Evolutionary conservation across 106 monocot species (phyloP).

Genomic region (Dioscorea dumetorum): DNA sequence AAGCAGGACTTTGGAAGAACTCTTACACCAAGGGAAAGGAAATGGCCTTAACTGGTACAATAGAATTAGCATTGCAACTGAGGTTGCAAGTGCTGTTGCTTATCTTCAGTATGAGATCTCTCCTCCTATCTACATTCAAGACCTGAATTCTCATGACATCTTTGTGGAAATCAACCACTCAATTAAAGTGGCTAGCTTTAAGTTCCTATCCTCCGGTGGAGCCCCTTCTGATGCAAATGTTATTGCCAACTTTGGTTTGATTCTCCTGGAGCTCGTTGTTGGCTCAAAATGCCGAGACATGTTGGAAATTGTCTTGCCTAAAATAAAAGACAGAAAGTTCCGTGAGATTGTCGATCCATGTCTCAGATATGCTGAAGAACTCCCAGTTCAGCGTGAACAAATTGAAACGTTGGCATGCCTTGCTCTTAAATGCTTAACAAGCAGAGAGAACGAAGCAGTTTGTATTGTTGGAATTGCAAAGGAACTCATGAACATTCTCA

Average conservation of each 20-base stretch:
- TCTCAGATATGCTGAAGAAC: constrained; percentile 32
- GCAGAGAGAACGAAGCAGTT: constrained; percentile 5
- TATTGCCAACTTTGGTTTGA: constrained; percentile 46
- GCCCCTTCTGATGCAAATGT: constrained; percentile 25
- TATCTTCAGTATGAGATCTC: constrained; percentile 47
- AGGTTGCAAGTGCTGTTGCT: constrained; percentile 57
- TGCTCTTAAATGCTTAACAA: constrained; percentile 42
- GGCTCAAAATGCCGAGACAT: constrained; percentile 31
- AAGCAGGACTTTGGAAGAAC: constrained; percentile 45
- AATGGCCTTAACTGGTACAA: constrained; percentile 47
- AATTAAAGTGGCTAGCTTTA: constrained; percentile 54
- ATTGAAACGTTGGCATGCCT: constrained; percentile 46
- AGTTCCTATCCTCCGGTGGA: constrained; percentile 29
- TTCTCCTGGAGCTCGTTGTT: constrained; percentile 60
- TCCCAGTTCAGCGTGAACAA: constrained; percentile 34
- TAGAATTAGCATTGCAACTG: constrained; percentile 59
- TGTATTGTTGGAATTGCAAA: constrained; percentile 43
- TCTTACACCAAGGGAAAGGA: constrained; percentile 22
- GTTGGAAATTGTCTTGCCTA: constrained; percentile 19
- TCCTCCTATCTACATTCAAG: constrained; percentile 34
- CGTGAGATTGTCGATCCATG: constrained; percentile 66
- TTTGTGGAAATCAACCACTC: constrained; percentile 31
- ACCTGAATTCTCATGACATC: constrained; percentile 59
- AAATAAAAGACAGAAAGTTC: constrained; percentile 44
- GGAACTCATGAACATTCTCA: constrained; percentile 40